phyloP scores from a whole-genome alignment of 768 basidiomycete genomes.

The Leccinum broughii region DNA sequence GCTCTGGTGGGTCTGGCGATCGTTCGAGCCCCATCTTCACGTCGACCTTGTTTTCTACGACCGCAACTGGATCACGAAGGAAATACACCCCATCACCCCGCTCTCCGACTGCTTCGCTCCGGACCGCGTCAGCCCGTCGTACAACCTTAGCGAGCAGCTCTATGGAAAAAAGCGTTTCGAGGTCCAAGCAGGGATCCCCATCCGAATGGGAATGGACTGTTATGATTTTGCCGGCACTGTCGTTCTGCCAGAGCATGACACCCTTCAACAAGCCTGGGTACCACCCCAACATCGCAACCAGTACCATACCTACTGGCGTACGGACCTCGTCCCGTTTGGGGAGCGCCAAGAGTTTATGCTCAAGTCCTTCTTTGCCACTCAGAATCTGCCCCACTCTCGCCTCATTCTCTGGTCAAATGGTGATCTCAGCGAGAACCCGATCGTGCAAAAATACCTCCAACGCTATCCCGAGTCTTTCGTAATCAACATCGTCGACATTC shows the following conservation, averaged over 20 bases:
- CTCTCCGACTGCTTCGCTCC: conserved; percentile 77
- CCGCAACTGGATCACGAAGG: conserved; percentile 69
- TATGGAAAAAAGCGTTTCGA: conserved; percentile 66
- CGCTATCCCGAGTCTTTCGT: conserved; percentile 72
- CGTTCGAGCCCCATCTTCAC: conserved; percentile 70
- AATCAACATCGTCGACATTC: conserved; percentile 67
- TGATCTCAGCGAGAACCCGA: conserved; percentile 54
- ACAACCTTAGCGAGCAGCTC: conserved; percentile 65
- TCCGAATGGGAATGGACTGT: conserved; percentile 85
- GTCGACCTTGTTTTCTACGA: conserved; percentile 81
- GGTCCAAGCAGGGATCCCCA: conserved; percentile 76
- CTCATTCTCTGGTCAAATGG: conserved; percentile 94
- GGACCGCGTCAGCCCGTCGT: conserved; percentile 55
- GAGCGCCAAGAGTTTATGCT: conserved; percentile 87
- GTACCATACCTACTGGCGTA: conserved; percentile 95
- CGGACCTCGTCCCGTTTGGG: conserved; percentile 77
- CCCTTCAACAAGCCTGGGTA: conserved; percentile 16
- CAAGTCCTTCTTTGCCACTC: conserved; percentile 92
- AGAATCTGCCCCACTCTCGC: conserved; percentile 62
- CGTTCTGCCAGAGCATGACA: conserved; percentile 27
- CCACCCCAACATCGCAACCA: conserved; percentile 51
- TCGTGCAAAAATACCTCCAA: conserved; percentile 59
- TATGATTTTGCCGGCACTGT: conserved; percentile 90
- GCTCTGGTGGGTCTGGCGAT: conserved; percentile 43
- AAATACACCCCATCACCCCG: conserved; percentile 64